These are phyloP conservation scores for Omphalotus guepiniiformis DNA, from an alignment of 768 basidiomycete genomes.

Conservation along the genomic window DNA sequence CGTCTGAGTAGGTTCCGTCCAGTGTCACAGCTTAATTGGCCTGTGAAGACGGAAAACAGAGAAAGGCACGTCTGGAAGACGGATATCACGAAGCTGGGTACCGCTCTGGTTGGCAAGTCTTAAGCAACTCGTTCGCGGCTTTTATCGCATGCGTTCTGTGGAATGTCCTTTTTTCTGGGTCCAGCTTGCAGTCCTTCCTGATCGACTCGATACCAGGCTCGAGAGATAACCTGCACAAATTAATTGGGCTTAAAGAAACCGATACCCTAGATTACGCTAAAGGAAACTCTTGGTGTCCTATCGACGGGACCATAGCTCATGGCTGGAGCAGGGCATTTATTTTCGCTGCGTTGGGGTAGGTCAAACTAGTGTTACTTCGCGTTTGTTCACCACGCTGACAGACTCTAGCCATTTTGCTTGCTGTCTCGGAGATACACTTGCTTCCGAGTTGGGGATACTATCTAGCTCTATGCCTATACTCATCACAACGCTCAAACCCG, in stretches of 20 bases:
- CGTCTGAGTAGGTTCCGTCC: too few relatives aligned
- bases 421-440: constrained; percentile 88
- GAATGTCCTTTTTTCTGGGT: constrained; percentile 51
- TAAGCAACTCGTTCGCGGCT: constrained; percentile 74
- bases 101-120: constrained; percentile 74
- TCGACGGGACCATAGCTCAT: constrained; percentile 35
- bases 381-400: neutral
- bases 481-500: constrained; percentile 69
- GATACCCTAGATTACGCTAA: constrained; percentile 20
- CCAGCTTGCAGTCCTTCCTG: constrained; percentile 34
- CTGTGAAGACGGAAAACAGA: constrained; percentile 61
- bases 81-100: constrained; percentile 74
- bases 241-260: constrained; percentile 20
- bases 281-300: constrained; percentile 57
- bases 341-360: constrained; percentile 64
- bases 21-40: too few relatives aligned
- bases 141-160: constrained; percentile 57
- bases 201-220: constrained; percentile 22
- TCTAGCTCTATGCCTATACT: constrained; percentile 64
- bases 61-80: constrained; percentile 74
- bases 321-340: constrained; percentile 61
- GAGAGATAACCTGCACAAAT: neutral
- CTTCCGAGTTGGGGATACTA: constrained; percentile 90
- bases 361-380: constrained; percentile 1
- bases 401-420: constrained; percentile 74